These are phyloP conservation scores for Gautieria morchelliformis DNA, from an alignment of 768 basidiomycete species.

Conservation along the genomic window DNA sequence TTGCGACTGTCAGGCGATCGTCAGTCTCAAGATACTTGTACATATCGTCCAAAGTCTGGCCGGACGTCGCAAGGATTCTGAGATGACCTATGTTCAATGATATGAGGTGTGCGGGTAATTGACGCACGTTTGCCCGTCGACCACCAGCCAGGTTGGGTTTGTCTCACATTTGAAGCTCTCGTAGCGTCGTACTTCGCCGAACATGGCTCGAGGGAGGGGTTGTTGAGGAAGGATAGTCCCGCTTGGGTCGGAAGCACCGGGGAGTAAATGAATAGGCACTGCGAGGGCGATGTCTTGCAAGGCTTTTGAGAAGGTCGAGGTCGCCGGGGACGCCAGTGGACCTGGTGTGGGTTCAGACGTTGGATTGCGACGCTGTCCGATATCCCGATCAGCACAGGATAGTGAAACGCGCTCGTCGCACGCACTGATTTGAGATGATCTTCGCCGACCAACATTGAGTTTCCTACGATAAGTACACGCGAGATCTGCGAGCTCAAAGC, in stretches of 20 bases:
- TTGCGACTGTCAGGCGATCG: slow-evolving; percentile 50
- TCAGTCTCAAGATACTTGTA: slow-evolving; percentile 65
- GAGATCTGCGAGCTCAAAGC: slow-evolving; percentile 62
- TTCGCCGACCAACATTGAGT: slow-evolving; percentile 36
- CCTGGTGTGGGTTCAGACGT: neutral
- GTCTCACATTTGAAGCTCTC: slow-evolving; percentile 70
- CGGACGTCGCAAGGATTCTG: slow-evolving; percentile 76
- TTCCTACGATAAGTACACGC: slow-evolving; percentile 81
- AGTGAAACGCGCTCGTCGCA: neutral
- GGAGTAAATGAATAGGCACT: slow-evolving; percentile 81
- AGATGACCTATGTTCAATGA: slow-evolving; percentile 20
- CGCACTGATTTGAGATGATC: neutral
- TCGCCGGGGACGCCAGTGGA: slow-evolving; percentile 2
- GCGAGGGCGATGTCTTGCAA: slow-evolving; percentile 67
- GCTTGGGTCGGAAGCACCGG: slow-evolving; percentile 82
- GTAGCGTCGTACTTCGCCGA: slow-evolving; percentile 49
- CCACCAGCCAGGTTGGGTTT: slow-evolving; percentile 79
- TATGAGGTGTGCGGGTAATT: slow-evolving; percentile 1
- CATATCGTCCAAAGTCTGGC: slow-evolving; percentile 92
- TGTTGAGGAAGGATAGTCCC: slow-evolving; percentile 91
- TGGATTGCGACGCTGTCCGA: neutral
- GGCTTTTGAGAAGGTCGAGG: slow-evolving; percentile 6
- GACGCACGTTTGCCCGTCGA: slow-evolving; percentile 33
- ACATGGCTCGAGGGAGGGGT: slow-evolving; percentile 85
- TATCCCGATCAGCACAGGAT: neutral